Base-by-base conservation (phyloP, 2,329 filamentous ascomycete genomes). In the Talaromyces sp. region DNA sequence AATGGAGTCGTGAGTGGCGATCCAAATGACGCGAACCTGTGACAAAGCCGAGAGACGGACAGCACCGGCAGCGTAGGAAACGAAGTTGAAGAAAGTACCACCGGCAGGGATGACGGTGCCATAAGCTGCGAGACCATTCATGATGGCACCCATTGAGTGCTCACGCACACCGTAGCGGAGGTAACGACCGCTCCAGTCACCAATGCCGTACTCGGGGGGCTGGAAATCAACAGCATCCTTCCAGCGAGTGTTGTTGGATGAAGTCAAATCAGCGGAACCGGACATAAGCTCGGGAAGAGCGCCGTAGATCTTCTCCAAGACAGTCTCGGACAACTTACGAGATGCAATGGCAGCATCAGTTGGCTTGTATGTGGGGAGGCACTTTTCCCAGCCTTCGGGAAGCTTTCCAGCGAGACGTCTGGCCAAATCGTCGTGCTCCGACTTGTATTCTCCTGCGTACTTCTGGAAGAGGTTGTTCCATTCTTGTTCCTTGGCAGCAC, bases 51-150 rank as follows among this genome's bases (percentile, higher is more conserved):
- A 96, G 62, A 99, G 86, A 79, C 94, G 93, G 73, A 97, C 88
- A 70, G 94, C 88, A 78, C 94, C 94, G 65, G 94, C 91, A 67
- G 90, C 93, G 76, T 99, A 99, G 25, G 93, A 97, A 67, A 97
- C 91, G 77, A 99, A 99, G 88, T 97, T 99, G 68, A 99, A 83
- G 87, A 99, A 99, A 70, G 94, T 97, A 79, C 94, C 94, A 66
- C 86, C 86, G 67, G 92, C 96, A 67, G 94, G 94, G 73, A 99
- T 88, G 72, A 97, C 82, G 71, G 91, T 96, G 69, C 94, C 94
- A 78, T 97, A 99, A 63, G 92, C 94, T 64, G 91, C 86, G 61
- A 99, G 83, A 80, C 94, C 94, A 83, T 80, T 80, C 78, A 80
- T 80, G 66, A 79, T 75, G 54, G 73, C 78, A 64, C 75, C 77